Base-by-base conservation (phyloP, 2,329 filamentous ascomycete species). In the Fusarium haematococcum region DNA sequence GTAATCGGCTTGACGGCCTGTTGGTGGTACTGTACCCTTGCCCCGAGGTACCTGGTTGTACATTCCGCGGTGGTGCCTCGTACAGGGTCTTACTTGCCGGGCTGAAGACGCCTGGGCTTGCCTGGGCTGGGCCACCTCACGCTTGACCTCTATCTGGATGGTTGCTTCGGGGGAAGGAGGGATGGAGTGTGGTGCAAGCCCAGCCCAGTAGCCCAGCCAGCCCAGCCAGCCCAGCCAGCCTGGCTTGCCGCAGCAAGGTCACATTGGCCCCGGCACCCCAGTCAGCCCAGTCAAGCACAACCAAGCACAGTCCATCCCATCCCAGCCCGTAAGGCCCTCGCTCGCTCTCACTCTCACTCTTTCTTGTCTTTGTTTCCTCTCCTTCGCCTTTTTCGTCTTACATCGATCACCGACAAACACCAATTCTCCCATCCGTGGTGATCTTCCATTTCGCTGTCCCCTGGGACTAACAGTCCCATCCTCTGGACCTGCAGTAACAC, bases 221-320 rank as follows among this genome's bases (percentile, higher is more conserved):
- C 25, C 43, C 43, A 48, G 43, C 23, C 20, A 48, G 45, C 39
- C 41, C 43, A 50, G 58, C 66, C 57, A 48, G 67, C 58, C 50
- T 60, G 65, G 57, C 65, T 75, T 75, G 63, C 72, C 69, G 65
- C 62, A 73, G 72, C 69, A 71, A 54, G 70, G 61, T 50, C 61
- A 69, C 71, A 70, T 64, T 73, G 69, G 71, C 71, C 37, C 50
- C 23, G 25, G 35, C 58, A 23, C 45, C 41, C 48, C 27, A 43
- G 61, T 58, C 63, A 59, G 63, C 60, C 60, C 54, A n/a, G 23
- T n/a, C 27, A 32, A 50, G 45, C 45, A 32, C 37, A 41, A 20
- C 9, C 37, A 11, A 30, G 20, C n/a, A 63, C 33, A 18, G 16
- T 43, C 16, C 33, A 23, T 39, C 37, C 39, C 39, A 41, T 43